Evolutionary conservation across 2,329 filamentous ascomycete genomes (phyloP).

Genomic region (Tolypocladium cylindrosporum): DNA sequence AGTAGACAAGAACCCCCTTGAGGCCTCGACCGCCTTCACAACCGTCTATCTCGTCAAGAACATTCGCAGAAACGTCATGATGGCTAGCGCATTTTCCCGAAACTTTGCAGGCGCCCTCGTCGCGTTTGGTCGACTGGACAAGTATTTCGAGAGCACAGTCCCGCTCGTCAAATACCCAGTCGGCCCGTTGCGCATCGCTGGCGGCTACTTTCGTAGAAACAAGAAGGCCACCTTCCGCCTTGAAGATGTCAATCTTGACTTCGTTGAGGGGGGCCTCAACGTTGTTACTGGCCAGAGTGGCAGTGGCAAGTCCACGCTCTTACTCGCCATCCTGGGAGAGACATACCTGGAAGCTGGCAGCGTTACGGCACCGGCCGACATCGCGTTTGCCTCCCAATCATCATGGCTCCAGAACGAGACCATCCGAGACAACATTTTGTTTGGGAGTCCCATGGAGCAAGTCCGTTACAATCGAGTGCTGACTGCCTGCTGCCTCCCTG

Average conservation of each 20-base stretch:
- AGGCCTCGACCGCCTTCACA: conserved; percentile 48
- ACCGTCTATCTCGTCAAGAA: conserved; percentile 43
- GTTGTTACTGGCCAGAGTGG: conserved; percentile 45
- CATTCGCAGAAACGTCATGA: conserved; percentile 40
- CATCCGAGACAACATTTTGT: conserved; percentile 44
- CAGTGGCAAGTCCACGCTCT: conserved; percentile 46
- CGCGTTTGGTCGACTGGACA: conserved; percentile 42
- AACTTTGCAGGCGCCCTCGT: conserved; percentile 24
- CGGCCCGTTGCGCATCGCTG: conserved; percentile 36
- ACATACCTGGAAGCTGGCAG: conserved; percentile 37
- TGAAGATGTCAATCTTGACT: conserved; percentile 37
- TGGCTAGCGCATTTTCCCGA: conserved; percentile 32
- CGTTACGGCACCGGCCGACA: conserved; percentile 38
- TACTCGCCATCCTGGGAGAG: conserved; percentile 45
- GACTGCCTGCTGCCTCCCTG: conserved; percentile 41
- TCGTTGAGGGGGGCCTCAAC: conserved; percentile 43
- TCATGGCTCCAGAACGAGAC: conserved; percentile 49
- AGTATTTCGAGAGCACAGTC: conserved; percentile 40
- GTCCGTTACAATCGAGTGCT: conserved; percentile 44
- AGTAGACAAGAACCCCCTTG: conserved; percentile 35
- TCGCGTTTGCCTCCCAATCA: conserved; percentile 48
- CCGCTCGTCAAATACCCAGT: conserved; percentile 36
- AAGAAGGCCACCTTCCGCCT: conserved; percentile 40
- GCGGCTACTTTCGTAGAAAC: conserved; percentile 37
- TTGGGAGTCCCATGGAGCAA: conserved; percentile 40